These are phyloP conservation scores for Starmerella bombicola DNA, from an alignment of 805 yeast species.

Conservation along the genomic window DNA sequence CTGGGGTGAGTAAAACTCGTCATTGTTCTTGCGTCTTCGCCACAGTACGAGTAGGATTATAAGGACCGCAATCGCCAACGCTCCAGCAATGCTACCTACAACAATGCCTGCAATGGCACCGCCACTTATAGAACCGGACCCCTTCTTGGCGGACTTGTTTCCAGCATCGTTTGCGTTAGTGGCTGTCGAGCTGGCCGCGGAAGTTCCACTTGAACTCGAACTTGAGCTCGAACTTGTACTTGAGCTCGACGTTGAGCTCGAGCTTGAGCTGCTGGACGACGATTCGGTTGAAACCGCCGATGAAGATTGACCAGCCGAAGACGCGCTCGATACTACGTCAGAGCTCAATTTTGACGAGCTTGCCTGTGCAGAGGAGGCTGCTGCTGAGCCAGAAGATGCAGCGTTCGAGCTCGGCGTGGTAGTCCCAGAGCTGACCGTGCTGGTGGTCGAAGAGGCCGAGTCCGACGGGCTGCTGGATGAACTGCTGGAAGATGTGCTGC, in stretches of 20 bases:
- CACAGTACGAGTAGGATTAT: slow-evolving; percentile 35
- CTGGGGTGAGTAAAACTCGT: slow-evolving; percentile 29
- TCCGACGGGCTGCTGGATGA: slow-evolving; percentile 1
- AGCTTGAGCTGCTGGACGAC: background rate
- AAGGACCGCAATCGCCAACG: slow-evolving; percentile 30
- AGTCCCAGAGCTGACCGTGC: slow-evolving; percentile 2
- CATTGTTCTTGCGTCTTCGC: slow-evolving; percentile 37
- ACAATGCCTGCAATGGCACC: slow-evolving; percentile 55
- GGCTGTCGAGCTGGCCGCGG: background rate
- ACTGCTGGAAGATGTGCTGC: slow-evolving; percentile 24
- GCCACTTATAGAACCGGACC: slow-evolving; percentile 23
- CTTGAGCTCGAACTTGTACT: background rate
- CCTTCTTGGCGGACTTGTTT: slow-evolving; percentile 17
- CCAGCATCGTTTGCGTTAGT: slow-evolving; percentile 25
- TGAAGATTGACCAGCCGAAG: background rate
- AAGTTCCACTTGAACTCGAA: background rate
- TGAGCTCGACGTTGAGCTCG: background rate
- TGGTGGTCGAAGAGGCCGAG: slow-evolving; percentile 2
- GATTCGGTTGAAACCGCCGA: slow-evolving; percentile 3
- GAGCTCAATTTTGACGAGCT: background rate
- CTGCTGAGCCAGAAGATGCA: slow-evolving; percentile 22
- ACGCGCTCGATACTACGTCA: background rate
- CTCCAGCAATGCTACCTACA: slow-evolving; percentile 41
- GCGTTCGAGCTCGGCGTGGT: slow-evolving; percentile 25
- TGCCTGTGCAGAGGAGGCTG: background rate